Evolutionary conservation across 2,329 filamentous ascomycete species (phyloP).

Genomic region (Calonectria naviculata): DNA sequence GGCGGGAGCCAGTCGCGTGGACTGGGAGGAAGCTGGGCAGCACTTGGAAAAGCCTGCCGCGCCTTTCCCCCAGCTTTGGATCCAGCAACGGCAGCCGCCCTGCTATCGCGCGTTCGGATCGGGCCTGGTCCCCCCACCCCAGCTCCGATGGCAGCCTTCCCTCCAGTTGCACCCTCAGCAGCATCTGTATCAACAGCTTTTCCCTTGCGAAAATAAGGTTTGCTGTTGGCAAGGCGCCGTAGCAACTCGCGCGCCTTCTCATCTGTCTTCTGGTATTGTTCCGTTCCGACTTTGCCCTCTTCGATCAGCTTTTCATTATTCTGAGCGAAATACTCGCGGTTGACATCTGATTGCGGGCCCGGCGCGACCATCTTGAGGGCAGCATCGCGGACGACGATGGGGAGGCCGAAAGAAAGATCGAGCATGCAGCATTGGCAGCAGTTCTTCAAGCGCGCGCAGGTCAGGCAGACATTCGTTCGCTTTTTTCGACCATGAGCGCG

Average conservation of each 20-base stretch:
- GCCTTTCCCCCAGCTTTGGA: slow-evolving; percentile 57
- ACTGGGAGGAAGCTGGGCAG: slow-evolving; percentile 80
- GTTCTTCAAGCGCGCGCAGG: slow-evolving; percentile 96
- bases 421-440: slow-evolving; percentile 99
- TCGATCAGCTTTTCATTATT: slow-evolving; percentile 97
- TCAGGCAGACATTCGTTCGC: slow-evolving; percentile 94
- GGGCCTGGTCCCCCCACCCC: slow-evolving; percentile 76
- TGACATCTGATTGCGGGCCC: slow-evolving; percentile 91
- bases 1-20: slow-evolving; percentile 90
- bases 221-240: slow-evolving; percentile 85
- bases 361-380: slow-evolving; percentile 98
- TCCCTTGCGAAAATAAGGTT: slow-evolving; percentile 95
- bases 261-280: slow-evolving; percentile 96
- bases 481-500: slow-evolving; percentile 89
- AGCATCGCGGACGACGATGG: slow-evolving; percentile 94
- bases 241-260: slow-evolving; percentile 94
- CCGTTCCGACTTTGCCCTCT: slow-evolving; percentile 84
- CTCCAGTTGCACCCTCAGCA: slow-evolving; percentile 51
- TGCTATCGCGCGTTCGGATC: slow-evolving; percentile 78
- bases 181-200: slow-evolving; percentile 72
- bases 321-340: slow-evolving; percentile 97
- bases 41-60: slow-evolving; percentile 73
- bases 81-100: slow-evolving; percentile 62
- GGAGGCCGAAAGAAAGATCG: slow-evolving; percentile 93
- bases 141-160: slow-evolving; percentile 63